Evolutionary conservation across 768 basidiomycete genomes (phyloP).

Genomic region (Tulasnella sp.): DNA sequence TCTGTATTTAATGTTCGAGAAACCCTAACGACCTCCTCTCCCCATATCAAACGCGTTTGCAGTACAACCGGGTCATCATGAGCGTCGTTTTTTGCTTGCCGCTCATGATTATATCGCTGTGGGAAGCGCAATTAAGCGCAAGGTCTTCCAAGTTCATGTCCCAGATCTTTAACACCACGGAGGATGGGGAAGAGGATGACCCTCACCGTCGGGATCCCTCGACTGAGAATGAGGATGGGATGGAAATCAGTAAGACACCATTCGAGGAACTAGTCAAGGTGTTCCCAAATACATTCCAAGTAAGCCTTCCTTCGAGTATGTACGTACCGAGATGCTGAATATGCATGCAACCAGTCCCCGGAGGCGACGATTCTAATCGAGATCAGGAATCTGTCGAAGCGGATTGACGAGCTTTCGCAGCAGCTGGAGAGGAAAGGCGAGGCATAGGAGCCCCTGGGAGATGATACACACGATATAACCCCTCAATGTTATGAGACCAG

Average conservation of each 20-base stretch:
- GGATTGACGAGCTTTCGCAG: slow-evolving; percentile 13
- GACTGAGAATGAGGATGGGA: slow-evolving; percentile 47
- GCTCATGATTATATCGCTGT: slow-evolving; percentile 59
- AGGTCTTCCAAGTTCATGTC: slow-evolving; percentile 52
- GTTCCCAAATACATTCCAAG: slow-evolving; percentile 65
- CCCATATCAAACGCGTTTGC: slow-evolving; percentile 12
- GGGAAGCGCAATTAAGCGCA: slow-evolving; percentile 48
- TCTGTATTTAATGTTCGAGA: not conserved
- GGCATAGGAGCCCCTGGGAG: too few relatives aligned
- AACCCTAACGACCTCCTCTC: too few relatives aligned
- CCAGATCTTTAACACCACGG: slow-evolving; percentile 49
- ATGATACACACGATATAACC: too few relatives aligned
- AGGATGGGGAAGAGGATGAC: slow-evolving; percentile 48
- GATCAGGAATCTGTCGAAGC: slow-evolving; percentile 43
- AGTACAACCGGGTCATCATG: slow-evolving; percentile 79
- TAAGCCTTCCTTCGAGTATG: slow-evolving; percentile 28
- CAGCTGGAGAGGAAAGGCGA: not conserved
- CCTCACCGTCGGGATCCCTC: slow-evolving; percentile 48
- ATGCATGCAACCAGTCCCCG: slow-evolving; percentile 41
- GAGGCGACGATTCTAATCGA: slow-evolving; percentile 60
- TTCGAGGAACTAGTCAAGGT: slow-evolving; percentile 59
- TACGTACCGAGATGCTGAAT: slow-evolving; percentile 7
- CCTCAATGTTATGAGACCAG: too few relatives aligned
- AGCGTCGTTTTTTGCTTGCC: slow-evolving; percentile 70
- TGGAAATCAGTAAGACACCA: slow-evolving; percentile 57